These are phyloP conservation scores for Piromyces sp. DNA, from an alignment of 192 early-diverging fungal species.

Conservation along the genomic window DNA sequence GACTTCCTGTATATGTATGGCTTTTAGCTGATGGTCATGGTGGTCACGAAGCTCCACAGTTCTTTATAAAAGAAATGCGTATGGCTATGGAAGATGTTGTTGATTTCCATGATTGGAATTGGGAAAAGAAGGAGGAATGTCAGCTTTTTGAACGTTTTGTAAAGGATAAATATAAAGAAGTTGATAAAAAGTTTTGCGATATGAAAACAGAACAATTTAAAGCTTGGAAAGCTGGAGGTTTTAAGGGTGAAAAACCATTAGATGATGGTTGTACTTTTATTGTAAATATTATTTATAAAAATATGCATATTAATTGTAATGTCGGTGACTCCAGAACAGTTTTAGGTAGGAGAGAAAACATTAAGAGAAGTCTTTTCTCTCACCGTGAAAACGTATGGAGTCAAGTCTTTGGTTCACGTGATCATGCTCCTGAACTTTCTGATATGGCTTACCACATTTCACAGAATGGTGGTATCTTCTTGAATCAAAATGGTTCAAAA, in stretches of 20 bases:
- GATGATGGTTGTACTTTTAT: slow-evolving; percentile 35
- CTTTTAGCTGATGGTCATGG: slow-evolving; percentile 44
- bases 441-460: slow-evolving; percentile 31
- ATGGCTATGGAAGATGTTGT: slow-evolving; percentile 10
- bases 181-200: slow-evolving; percentile 27
- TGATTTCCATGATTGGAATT: slow-evolving; percentile 18
- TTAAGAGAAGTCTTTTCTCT: neutral
- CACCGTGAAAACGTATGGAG: slow-evolving; percentile 13
- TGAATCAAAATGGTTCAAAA: slow-evolving; percentile 23
- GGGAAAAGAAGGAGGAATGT: slow-evolving; percentile 10
- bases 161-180: slow-evolving; percentile 12
- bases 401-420: slow-evolving; percentile 19
- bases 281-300: slow-evolving; percentile 22
- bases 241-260: slow-evolving; percentile 1
- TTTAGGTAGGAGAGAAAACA: slow-evolving; percentile 16
- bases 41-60: slow-evolving; percentile 23
- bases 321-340: neutral
- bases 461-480: slow-evolving; percentile 25
- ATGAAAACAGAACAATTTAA: slow-evolving; percentile 29
- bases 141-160: slow-evolving; percentile 11
- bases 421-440: slow-evolving; percentile 42
- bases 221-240: slow-evolving; percentile 17
- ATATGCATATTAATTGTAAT: slow-evolving; percentile 33
- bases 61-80: slow-evolving; percentile 21
- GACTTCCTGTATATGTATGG: slow-evolving; percentile 11